These are phyloP conservation scores for Leishmania tropica DNA, from an alignment of 208 protist genomes.

Conservation along the genomic window DNA sequence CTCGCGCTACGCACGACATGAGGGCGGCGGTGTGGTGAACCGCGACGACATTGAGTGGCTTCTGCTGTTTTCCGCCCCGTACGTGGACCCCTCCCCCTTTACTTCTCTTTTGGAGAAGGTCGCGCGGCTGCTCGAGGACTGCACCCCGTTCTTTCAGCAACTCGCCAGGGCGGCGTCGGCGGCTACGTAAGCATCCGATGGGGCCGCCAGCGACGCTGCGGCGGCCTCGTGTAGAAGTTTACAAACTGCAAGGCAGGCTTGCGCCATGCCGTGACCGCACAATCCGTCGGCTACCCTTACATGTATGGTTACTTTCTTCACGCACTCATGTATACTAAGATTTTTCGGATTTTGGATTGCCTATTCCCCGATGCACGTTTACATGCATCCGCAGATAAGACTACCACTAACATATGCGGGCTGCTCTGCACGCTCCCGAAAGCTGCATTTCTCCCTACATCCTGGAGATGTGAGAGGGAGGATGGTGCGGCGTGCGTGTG, in stretches of 20 bases:
- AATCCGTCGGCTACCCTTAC: not conserved
- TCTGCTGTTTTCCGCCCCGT: conserved; percentile 46
- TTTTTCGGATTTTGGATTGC: not conserved
- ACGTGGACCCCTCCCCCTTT: conserved; percentile 80
- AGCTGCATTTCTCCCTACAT: not conserved
- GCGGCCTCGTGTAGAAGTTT: not conserved
- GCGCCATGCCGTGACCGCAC: not conserved
- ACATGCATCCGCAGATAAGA: not conserved
- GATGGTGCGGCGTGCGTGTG: not conserved
- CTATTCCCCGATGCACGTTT: not conserved
- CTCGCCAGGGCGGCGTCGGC: not conserved
- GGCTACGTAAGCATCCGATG: not conserved
- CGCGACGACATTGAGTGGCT: conserved; percentile 61
- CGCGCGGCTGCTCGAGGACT: conserved; percentile 39
- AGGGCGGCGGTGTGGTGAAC: conserved; percentile 37
- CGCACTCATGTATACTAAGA: conserved; percentile 17
- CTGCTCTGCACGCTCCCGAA: not conserved
- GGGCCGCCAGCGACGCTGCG: not conserved
- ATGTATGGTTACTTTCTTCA: conserved; percentile 6
- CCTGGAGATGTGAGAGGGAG: not conserved
- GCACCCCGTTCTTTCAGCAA: conserved; percentile 28
- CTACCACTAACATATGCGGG: not conserved
- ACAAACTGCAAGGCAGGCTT: too few species aligned
- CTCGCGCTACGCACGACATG: conserved; percentile 25
- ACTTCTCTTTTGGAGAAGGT: conserved; percentile 56